phyloP scores from a whole-genome alignment of 495 filamentous ascomycete species.

The Xylaria bambusicola region DNA sequence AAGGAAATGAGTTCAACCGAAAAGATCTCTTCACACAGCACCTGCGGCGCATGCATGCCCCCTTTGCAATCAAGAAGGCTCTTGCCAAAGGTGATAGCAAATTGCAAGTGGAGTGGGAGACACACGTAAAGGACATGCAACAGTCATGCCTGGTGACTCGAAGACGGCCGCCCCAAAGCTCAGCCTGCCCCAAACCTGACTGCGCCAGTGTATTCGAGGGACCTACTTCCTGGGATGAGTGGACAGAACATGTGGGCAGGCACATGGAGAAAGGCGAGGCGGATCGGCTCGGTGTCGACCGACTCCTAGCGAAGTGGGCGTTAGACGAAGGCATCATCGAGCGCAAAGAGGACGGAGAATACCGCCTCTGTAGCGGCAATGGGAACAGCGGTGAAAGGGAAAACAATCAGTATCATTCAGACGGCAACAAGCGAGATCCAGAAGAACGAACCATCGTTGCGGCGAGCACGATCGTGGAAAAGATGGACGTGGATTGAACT shows the following conservation, averaged over 20 bases:
- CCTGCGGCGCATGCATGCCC: slow-evolving; percentile 86
- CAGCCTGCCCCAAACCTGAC: slow-evolving; percentile 67
- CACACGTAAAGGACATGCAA: slow-evolving; percentile 60
- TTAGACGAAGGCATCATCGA: slow-evolving; percentile 60
- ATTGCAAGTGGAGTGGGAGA: slow-evolving; percentile 56
- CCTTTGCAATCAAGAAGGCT: slow-evolving; percentile 50
- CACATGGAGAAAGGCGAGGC: slow-evolving; percentile 76
- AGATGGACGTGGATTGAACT: slow-evolving; percentile 38
- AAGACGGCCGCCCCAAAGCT: slow-evolving; percentile 65
- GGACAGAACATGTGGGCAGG: slow-evolving; percentile 89
- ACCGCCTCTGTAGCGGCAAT: slow-evolving; percentile 45
- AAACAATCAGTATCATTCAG: slow-evolving; percentile 31
- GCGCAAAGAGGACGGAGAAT: slow-evolving; percentile 50
- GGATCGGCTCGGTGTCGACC: slow-evolving; percentile 50
- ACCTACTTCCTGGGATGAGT: slow-evolving; percentile 75
- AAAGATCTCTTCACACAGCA: slow-evolving; percentile 97
- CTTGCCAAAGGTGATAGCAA: slow-evolving; percentile 54
- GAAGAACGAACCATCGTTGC: slow-evolving; percentile 33
- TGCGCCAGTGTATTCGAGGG: slow-evolving; percentile 71
- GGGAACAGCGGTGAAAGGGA: slow-evolving; percentile 34
- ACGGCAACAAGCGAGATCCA: slow-evolving; percentile 20
- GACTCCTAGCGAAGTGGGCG: slow-evolving; percentile 56
- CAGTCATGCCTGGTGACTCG: slow-evolving; percentile 68
- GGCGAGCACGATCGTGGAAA: slow-evolving; percentile 34
- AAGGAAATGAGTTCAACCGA: slow-evolving; percentile 71